Evolutionary conservation across 768 basidiomycete genomes (phyloP).

Genomic region (Roridomyces roridus): DNA sequence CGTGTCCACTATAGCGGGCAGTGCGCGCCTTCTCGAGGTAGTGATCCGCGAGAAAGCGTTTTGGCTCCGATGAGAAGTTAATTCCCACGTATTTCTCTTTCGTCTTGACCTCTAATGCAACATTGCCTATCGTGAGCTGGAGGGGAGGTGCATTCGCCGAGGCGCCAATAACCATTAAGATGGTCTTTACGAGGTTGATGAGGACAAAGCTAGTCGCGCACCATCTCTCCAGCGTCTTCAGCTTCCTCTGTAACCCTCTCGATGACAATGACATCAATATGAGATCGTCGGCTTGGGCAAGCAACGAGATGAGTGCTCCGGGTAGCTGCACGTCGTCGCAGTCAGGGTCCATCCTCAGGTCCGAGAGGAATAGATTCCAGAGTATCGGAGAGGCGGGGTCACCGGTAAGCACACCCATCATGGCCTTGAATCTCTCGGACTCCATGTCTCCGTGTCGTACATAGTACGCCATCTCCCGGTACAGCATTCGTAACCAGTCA

Average conservation of each 20-base stretch:
- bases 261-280: too few species aligned
- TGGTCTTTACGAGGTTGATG: background rate
- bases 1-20: background rate
- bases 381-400: constrained; percentile 32
- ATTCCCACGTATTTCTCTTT: background rate
- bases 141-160: background rate
- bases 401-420: constrained; percentile 32
- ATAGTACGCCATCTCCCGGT: constrained; percentile 18
- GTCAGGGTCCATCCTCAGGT: too few species aligned
- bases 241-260: background rate
- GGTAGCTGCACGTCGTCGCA: too few species aligned
- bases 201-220: background rate
- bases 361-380: too few species aligned
- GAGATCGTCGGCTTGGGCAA: too few species aligned
- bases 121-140: background rate
- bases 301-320: too few species aligned
- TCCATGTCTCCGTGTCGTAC: constrained; percentile 14
- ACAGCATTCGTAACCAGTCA: constrained; percentile 23
- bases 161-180: background rate
- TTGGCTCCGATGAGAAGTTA: background rate
- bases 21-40: background rate
- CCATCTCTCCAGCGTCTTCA: background rate
- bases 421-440: constrained; percentile 22
- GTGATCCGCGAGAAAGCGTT: background rate
- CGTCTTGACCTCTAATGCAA: background rate